Conservation (phyloP, 73 alveolate genomes). For the Paramecium pentaurelia region DNA sequence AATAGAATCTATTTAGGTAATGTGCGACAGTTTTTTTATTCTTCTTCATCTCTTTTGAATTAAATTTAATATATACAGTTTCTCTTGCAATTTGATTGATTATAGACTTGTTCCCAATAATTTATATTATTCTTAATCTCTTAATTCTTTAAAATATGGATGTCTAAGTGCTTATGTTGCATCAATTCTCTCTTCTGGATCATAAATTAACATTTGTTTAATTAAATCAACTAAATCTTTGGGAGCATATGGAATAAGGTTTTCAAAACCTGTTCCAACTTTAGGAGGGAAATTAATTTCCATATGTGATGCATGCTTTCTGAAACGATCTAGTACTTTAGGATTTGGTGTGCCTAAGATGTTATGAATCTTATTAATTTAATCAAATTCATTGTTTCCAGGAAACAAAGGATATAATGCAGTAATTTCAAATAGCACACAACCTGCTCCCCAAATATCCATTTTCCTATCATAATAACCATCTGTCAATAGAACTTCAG, state of each 20-base stretch:
- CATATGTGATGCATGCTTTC: conserved; percentile 78
- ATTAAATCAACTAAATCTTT: conserved; percentile 70
- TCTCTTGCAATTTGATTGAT: conserved; percentile 15
- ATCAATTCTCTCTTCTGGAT: conserved; percentile 89
- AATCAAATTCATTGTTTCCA: conserved; percentile 90
- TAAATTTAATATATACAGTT: neutral
- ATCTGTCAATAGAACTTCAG: conserved; percentile 84
- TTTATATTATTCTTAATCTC: conserved; percentile 24
- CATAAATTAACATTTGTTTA: conserved; percentile 71
- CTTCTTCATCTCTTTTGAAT: conserved; percentile 37
- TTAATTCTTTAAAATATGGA: conserved; percentile 79
- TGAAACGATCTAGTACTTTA: conserved; percentile 67
- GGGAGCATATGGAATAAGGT: conserved; percentile 68
- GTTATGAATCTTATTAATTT: conserved; percentile 81
- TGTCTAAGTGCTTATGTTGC: conserved; percentile 86
- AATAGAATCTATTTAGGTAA: neutral
- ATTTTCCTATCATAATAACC: conserved; percentile 92
- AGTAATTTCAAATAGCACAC: conserved; percentile 91
- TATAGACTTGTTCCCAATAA: neutral
- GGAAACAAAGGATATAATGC: conserved; percentile 89
- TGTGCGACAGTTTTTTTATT: neutral
- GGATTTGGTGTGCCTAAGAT: conserved; percentile 78
- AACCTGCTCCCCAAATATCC: conserved; percentile 98
- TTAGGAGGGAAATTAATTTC: conserved; percentile 70
- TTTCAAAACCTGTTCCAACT: conserved; percentile 72